A percentile compares a stretch with the other conserved stretches of the same genome.
Conservation (phyloP, 768 basidiomycete species). For the Leccinum incarnatum region DNA sequence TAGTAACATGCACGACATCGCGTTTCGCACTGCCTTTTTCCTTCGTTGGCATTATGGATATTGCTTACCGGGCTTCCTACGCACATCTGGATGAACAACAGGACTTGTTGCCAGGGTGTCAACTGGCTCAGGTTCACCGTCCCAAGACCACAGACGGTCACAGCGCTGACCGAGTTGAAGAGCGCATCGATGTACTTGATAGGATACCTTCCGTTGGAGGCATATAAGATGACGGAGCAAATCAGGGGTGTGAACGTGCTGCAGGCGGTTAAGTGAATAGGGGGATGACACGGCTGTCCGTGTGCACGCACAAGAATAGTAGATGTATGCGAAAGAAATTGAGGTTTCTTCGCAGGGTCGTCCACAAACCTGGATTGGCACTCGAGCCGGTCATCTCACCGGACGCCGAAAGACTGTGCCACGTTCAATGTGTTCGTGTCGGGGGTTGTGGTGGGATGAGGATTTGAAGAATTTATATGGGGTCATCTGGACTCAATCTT, state of each 20-base stretch:
- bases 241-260: slow-evolving; percentile 80
- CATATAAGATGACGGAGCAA: slow-evolving; percentile 79
- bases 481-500: too few relatives aligned
- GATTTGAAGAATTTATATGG: too few relatives aligned
- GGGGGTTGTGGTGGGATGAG: neutral
- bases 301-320: slow-evolving; percentile 52
- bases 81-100: slow-evolving; percentile 78
- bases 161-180: slow-evolving; percentile 73
- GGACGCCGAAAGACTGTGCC: neutral
- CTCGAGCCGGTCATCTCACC: slow-evolving; percentile 6
- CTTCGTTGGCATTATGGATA: neutral
- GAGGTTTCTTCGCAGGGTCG: slow-evolving; percentile 43
- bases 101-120: slow-evolving; percentile 66
- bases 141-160: slow-evolving; percentile 75
- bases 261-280: slow-evolving; percentile 9
- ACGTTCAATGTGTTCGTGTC: neutral
- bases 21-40: neutral
- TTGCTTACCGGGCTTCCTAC: slow-evolving; percentile 66
- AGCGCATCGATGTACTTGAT: slow-evolving; percentile 76
- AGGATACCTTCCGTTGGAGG: slow-evolving; percentile 68
- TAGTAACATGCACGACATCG: slow-evolving; percentile 23
- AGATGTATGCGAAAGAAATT: slow-evolving; percentile 68
- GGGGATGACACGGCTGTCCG: slow-evolving; percentile 1
- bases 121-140: slow-evolving; percentile 67
- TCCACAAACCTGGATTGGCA: slow-evolving; percentile 16